A percentile compares a stretch with the other conserved stretches of the same genome.
phyloP scores from a whole-genome alignment of 2,329 filamentous ascomycete species.

The Fusarium circinatum region DNA sequence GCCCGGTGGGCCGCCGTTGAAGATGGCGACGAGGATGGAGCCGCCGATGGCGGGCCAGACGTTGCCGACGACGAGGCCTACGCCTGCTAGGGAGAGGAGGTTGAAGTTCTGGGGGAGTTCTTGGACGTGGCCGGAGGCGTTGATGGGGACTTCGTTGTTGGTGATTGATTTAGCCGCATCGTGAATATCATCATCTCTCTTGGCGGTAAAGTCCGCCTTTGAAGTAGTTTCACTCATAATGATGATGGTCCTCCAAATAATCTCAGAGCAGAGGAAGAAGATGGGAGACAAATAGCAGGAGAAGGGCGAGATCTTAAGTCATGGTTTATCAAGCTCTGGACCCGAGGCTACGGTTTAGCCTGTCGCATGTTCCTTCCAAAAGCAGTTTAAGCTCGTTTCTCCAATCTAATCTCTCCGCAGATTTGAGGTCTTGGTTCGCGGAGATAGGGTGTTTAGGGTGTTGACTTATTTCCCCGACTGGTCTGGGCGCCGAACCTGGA shows the following conservation, averaged over 20 bases:
- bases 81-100: constrained; percentile 53
- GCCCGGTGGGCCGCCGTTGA: constrained; percentile 70
- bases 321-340: neutral
- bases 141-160: constrained; percentile 38
- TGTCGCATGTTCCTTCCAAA: constrained; percentile 36
- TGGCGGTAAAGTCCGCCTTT: constrained; percentile 24
- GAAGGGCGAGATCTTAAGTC: neutral
- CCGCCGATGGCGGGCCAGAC: constrained; percentile 58
- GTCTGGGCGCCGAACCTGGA: neutral
- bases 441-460: constrained; percentile 13
- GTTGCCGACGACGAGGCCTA: constrained; percentile 56
- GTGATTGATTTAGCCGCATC: constrained; percentile 1
- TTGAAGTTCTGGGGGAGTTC: constrained; percentile 53
- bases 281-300: neutral
- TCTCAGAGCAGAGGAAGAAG: neutral
- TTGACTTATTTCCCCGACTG: constrained; percentile 18
- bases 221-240: constrained; percentile 13
- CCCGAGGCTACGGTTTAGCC: constrained; percentile 3
- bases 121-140: constrained; percentile 55
- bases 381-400: constrained; percentile 9
- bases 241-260: neutral
- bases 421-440: constrained; percentile 8
- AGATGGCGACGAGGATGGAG: constrained; percentile 61
- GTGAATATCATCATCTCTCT: constrained; percentile 1
- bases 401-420: constrained; percentile 14